phyloP scores from a whole-genome alignment of 768 basidiomycete species.

The Xanthoconium purpureum region DNA sequence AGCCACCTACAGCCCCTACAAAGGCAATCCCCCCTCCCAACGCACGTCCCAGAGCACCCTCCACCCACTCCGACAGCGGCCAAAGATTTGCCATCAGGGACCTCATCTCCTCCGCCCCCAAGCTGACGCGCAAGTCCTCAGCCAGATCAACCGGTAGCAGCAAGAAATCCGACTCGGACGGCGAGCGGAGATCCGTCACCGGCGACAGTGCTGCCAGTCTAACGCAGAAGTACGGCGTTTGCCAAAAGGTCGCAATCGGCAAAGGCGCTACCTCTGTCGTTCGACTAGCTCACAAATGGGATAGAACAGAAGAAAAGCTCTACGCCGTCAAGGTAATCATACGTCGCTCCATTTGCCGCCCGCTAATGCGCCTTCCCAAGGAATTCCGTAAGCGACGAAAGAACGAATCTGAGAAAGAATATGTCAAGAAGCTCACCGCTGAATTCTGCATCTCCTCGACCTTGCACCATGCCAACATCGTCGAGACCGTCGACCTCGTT shows the following conservation, averaged over 20 bases:
- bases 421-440: constrained; percentile 98
- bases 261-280: constrained; percentile 99
- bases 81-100: constrained; percentile 85
- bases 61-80: constrained; percentile 53
- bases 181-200: constrained; percentile 40
- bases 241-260: constrained; percentile 94
- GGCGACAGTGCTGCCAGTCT: constrained; percentile 56
- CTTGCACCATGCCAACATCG: constrained; percentile 88
- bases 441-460: constrained; percentile 99
- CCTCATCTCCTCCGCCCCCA: constrained; percentile 70
- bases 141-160: constrained; percentile 65
- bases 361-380: constrained; percentile 37
- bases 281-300: constrained; percentile 97
- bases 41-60: constrained; percentile 38
- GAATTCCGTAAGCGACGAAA: constrained; percentile 98
- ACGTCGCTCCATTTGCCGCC: background rate
- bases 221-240: constrained; percentile 93
- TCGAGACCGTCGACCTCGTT: constrained; percentile 98
- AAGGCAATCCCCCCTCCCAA: constrained; percentile 23
- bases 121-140: constrained; percentile 68
- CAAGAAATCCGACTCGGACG: constrained; percentile 67
- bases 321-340: constrained; percentile 91
- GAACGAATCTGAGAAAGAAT: constrained; percentile 99
- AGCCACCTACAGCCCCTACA: constrained; percentile 25
- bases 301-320: constrained; percentile 90